Evolutionary conservation across 495 filamentous ascomycete species (phyloP).

Genomic region (Tricharina praecox): DNA sequence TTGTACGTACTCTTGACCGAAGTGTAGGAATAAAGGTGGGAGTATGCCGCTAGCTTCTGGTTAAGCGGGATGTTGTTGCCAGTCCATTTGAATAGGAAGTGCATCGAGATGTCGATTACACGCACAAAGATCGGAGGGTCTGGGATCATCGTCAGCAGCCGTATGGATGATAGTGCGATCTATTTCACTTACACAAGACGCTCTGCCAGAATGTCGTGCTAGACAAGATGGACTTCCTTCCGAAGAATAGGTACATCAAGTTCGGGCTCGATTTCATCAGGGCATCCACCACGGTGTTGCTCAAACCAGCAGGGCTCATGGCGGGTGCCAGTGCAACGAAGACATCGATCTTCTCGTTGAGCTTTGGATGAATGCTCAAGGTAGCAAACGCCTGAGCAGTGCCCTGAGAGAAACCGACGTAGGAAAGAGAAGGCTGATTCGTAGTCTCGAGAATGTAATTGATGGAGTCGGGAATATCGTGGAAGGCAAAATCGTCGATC

Average conservation of each 20-base stretch:
- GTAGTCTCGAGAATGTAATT: constrained; percentile 78
- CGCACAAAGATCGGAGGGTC: constrained; percentile 90
- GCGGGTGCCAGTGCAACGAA: constrained; percentile 96
- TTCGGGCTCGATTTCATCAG: constrained; percentile 87
- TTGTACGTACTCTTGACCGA: constrained; percentile 64
- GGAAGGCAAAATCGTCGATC: constrained; percentile 93
- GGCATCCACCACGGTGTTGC: constrained; percentile 74
- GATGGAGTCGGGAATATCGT: constrained; percentile 92
- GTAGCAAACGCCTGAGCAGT: constrained; percentile 93
- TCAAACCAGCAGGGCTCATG: constrained; percentile 80
- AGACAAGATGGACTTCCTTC: constrained; percentile 79
- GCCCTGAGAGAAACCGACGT: constrained; percentile 92
- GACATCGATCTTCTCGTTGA: constrained; percentile 87
- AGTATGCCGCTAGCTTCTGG: constrained; percentile 93
- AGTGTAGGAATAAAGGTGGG: constrained; percentile 89
- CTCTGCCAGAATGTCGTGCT: constrained; percentile 96
- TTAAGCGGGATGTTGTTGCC: constrained; percentile 67
- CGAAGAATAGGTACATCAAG: constrained; percentile 84
- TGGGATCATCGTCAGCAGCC: constrained; percentile 3
- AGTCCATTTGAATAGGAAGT: constrained; percentile 77
- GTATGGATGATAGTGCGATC: neutral
- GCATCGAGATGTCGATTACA: constrained; percentile 64
- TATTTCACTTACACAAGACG: constrained; percentile 38
- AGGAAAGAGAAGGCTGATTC: constrained; percentile 66
- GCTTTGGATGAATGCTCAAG: constrained; percentile 75